A percentile compares a stretch with the other conserved stretches of the same genome.
Evolutionary conservation across 2,329 filamentous ascomycete species (phyloP).

Genomic region (Exutisphaerella laricina): DNA sequence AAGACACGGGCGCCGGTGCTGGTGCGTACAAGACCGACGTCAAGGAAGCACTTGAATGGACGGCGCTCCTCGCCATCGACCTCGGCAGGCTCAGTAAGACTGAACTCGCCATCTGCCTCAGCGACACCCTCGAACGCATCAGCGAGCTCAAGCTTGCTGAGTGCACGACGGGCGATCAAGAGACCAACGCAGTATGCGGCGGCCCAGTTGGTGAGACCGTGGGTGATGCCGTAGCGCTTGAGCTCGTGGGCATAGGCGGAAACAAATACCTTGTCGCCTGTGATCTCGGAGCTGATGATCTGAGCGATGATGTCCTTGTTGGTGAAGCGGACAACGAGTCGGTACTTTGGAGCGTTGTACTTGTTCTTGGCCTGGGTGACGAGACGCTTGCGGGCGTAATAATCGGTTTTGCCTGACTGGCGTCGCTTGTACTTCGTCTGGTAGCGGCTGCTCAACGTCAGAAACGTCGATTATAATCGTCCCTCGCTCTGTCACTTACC

Average conservation of each 20-base stretch:
- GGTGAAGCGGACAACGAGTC: conserved; percentile 78
- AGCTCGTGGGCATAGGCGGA: conserved; percentile 96
- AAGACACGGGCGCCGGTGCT: conserved; percentile 99
- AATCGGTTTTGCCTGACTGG: conserved; percentile 96
- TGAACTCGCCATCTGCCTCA: conserved; percentile 95
- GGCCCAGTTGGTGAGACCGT: conserved; percentile 99
- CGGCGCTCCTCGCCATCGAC: conserved; percentile 80
- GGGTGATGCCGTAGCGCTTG: conserved; percentile 91
- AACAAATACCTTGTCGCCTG: conserved; percentile 93
- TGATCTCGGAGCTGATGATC: conserved; percentile 94
- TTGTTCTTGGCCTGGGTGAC: conserved; percentile 99
- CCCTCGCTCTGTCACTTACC: conserved; percentile 54
- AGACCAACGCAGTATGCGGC: conserved; percentile 96
- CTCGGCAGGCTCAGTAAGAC: conserved; percentile 87
- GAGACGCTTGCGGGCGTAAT: conserved; percentile 99
- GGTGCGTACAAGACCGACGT: conserved; percentile 94
- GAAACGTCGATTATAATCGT: conserved; percentile 4
- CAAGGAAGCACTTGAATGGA: conserved; percentile 98
- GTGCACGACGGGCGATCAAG: conserved; percentile 89
- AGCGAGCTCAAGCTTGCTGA: conserved; percentile 95
- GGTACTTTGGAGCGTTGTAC: conserved; percentile 99
- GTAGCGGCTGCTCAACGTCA: conserved; percentile 64
- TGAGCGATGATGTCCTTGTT: conserved; percentile 98
- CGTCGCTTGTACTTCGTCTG: conserved; percentile 99
- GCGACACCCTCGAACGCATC: conserved; percentile 92